Evolutionary conservation across 2,329 filamentous ascomycete species (phyloP), one percentile per base, ranked within the genome.

Genomic region (Fusarium sp.): DNA sequence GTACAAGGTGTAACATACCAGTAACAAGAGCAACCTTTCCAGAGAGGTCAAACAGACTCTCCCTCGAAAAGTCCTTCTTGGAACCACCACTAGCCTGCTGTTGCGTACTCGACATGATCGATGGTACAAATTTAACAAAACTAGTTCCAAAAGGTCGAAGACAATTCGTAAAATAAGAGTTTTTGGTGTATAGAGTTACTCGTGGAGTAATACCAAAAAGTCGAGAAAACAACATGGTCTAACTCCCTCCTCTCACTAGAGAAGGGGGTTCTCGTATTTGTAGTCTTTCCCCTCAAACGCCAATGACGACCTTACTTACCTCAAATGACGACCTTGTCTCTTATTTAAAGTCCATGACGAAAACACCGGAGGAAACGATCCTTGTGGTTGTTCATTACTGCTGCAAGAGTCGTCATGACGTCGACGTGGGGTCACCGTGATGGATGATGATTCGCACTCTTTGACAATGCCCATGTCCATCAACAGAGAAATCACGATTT

Each of bases 1-100:
- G 27, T 11, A 9, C 6, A 38, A 8, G 15, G n/a, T 10, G 17
- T 15, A 5, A 68, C 79, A 37, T 65, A 84, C 85, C 85, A 3
- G 85, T 87, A 25, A 87, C 82, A 15, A 87, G 83, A 40, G 85
- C 86, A 1, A 87, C 84, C 58, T 81, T 83, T 65, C 82, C 84
- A 17, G 80, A 79, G 35, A 86, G 80, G 73, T 86, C 79, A 66
- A 86, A 87, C 35, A 87, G 81, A 62, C 76, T 77, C 62, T 83
- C 74, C 25, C 82, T 79, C 17, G 81, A 80, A 69, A 86, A 82
- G 56, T 79, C 70, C 62, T 71, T 70, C 38, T 79, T 75, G 57
- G 76, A 76, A 4, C 73, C 72, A 8, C 69, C 71, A 38, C 71
- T 76, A 8, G 74, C 69, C 50, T 47, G 35, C 35, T 76, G 71